phyloP scores from a whole-genome alignment of 2,329 filamentous ascomycete genomes.

The Neoscytalidium dimidiatum region DNA sequence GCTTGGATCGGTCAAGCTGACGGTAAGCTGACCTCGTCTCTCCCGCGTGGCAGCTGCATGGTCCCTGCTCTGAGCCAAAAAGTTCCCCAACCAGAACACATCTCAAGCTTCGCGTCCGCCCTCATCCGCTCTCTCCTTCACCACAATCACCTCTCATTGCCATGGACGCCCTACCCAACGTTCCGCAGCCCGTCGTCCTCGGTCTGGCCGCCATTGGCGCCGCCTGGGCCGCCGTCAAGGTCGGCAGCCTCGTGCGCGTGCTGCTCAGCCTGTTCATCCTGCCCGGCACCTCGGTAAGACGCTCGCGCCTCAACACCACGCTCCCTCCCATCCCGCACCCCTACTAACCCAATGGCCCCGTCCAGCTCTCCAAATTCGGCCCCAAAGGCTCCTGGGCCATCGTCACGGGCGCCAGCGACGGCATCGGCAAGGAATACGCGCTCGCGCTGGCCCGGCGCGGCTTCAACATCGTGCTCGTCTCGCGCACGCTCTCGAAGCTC shows the following conservation, averaged over 20 bases:
- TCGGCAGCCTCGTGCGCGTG: constrained; percentile 50
- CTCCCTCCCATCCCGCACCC: not conserved
- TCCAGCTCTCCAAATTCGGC: constrained; percentile 83
- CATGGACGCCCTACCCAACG: constrained; percentile 11
- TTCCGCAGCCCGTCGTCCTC: constrained; percentile 13
- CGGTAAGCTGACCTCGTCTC: not conserved
- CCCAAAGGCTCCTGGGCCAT: constrained; percentile 92
- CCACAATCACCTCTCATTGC: not conserved
- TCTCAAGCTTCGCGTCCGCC: not conserved
- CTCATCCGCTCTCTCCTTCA: not conserved
- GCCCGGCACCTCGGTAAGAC: constrained; percentile 49
- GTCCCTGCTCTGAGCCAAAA: constrained; percentile 15
- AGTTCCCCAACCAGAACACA: constrained; percentile 17
- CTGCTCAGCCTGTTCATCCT: constrained; percentile 52
- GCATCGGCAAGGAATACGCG: constrained; percentile 94
- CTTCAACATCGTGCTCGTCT: constrained; percentile 94
- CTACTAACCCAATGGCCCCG: not conserved
- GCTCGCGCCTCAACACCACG: not conserved
- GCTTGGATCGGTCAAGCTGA: not conserved
- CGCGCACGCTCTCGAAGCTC: constrained; percentile 92
- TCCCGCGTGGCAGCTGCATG: not conserved
- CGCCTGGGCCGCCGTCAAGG: constrained; percentile 26
- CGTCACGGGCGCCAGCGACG: constrained; percentile 92
- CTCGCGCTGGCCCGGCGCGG: constrained; percentile 85
- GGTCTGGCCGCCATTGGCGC: constrained; percentile 19